Evolutionary conservation across 805 yeast species (phyloP).

Genomic region (Saccharomycopsis babjevae): DNA sequence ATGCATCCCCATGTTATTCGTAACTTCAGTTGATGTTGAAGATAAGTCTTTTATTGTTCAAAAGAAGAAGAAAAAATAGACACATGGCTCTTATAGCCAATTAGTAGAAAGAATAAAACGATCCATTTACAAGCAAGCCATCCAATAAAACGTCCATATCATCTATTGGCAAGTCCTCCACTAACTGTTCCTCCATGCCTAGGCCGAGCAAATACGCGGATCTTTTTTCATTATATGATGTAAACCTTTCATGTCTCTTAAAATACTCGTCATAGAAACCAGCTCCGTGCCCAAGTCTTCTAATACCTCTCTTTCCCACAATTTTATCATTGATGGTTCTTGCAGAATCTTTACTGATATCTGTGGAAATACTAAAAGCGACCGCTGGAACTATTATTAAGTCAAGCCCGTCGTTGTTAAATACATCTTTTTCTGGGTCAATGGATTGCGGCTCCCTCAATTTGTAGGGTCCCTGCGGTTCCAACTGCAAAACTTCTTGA

Average conservation of each 20-base stretch:
- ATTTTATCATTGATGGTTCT: slow-evolving; percentile 20
- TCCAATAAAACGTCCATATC: slow-evolving; percentile 55
- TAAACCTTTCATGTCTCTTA: slow-evolving; percentile 30
- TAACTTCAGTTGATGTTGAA: too few relatives aligned
- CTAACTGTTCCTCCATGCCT: slow-evolving; percentile 55
- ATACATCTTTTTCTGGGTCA: slow-evolving; percentile 22
- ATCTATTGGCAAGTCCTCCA: slow-evolving; percentile 44
- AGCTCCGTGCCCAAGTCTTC: slow-evolving; percentile 83
- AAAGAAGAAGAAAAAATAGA: too few relatives aligned
- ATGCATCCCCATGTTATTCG: too few relatives aligned
- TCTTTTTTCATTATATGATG: neutral
- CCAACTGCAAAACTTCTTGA: slow-evolving; percentile 35
- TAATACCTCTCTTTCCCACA: slow-evolving; percentile 23
- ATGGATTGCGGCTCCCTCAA: slow-evolving; percentile 53
- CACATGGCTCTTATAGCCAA: neutral
- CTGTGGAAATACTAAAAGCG: slow-evolving; percentile 42
- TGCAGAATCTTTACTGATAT: neutral
- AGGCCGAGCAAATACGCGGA: slow-evolving; percentile 47
- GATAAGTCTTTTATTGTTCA: too few relatives aligned
- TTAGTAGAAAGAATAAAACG: slow-evolving; percentile 17
- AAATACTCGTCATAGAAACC: slow-evolving; percentile 84
- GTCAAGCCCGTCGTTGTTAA: slow-evolving; percentile 41
- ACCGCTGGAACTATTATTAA: slow-evolving; percentile 77
- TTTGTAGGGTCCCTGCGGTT: slow-evolving; percentile 59
- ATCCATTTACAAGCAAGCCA: slow-evolving; percentile 36